phyloP scores from a whole-genome alignment of 2,329 filamentous ascomycete species.

The Intubia oerlemansii region DNA sequence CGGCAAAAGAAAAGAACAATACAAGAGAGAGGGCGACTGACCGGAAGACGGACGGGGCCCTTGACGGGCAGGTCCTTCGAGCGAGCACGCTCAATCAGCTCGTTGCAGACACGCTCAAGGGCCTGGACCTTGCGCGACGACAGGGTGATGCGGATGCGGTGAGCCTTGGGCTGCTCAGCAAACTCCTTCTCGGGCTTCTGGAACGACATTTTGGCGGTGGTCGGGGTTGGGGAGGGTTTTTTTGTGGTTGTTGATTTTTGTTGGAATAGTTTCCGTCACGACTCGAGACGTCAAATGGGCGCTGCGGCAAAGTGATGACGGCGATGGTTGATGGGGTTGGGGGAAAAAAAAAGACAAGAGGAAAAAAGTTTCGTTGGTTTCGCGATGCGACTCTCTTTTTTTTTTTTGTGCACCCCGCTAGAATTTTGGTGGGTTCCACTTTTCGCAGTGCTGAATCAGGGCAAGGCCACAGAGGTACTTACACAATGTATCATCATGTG shows the following conservation, averaged over 20 bases:
- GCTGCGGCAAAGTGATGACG: conserved; percentile 11
- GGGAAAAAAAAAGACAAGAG: background rate
- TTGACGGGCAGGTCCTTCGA: conserved; percentile 97
- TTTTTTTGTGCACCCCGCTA: too few species aligned
- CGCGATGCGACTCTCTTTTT: conserved; percentile 1
- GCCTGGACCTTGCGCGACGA: conserved; percentile 85
- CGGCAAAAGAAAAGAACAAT: too few species aligned
- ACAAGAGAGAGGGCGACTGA: background rate
- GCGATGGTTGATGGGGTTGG: background rate
- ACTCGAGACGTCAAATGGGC: conserved; percentile 9
- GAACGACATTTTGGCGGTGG: conserved; percentile 56
- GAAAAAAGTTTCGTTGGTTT: background rate
- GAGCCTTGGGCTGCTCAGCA: conserved; percentile 48
- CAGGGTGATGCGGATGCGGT: conserved; percentile 60
- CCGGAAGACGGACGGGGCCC: conserved; percentile 83
- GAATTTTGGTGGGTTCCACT: too few species aligned
- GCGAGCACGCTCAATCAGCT: conserved; percentile 97
- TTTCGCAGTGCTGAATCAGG: too few species aligned
- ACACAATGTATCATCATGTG: too few species aligned
- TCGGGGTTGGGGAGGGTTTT: background rate
- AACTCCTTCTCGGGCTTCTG: conserved; percentile 90
- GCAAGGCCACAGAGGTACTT: too few species aligned
- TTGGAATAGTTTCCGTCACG: conserved; percentile 6
- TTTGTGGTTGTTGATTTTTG: conserved; percentile 1
- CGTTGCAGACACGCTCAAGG: conserved; percentile 94